Base-by-base conservation (phyloP, 768 basidiomycete genomes). In the Psilocybe sp. region DNA sequence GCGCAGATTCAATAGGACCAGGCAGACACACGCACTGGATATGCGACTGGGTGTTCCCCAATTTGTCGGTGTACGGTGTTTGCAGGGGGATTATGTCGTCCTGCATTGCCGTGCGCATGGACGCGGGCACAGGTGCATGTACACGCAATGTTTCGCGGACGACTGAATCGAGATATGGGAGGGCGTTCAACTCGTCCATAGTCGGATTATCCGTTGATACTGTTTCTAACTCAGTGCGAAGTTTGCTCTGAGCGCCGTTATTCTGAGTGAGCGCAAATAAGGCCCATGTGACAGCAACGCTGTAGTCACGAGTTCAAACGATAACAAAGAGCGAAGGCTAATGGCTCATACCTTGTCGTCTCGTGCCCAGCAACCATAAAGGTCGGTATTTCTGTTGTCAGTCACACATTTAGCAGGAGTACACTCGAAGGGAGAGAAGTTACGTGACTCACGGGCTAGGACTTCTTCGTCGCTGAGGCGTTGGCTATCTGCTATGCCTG, bases 151-250 rank as follows among this genome's bases (percentile, higher is more conserved):
- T 78, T 62, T 87, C 85, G 6, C 78, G 74, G 2, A 84, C 70
- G 14, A 86, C 76, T 14, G 68, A 67, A 54, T 89, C 87, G 16
- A 91, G 80, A 58, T 85, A 88, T 0, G 83, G 77, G 5, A 92
- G 71, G 5, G 73, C 67, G 49, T 79, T 76, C 2, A 91, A 70
- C 16, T 83, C 76, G 38, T 89, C 87, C 80, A 88, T 86, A 1
- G 76, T 73, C 2, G 86, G 85, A 0, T 64, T 77, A 5, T 85
- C 79, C 0, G 78, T 81, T 0, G 72, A 61, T 4, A 83, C 66
- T 0, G 64, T 60, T 4, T 74, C 58, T 2, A 85, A 66, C 57
- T 90, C 87, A 1, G 76, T 72, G 1, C 85, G 73, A 0, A 90
- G 73, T 50, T 76, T 78, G 12, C 56, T 65, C 50, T 88, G 85